Percentiles rank a stretch among this genome's conserved stretches.
phyloP scores from a whole-genome alignment of 768 basidiomycete species.

The Terana coerulea region DNA sequence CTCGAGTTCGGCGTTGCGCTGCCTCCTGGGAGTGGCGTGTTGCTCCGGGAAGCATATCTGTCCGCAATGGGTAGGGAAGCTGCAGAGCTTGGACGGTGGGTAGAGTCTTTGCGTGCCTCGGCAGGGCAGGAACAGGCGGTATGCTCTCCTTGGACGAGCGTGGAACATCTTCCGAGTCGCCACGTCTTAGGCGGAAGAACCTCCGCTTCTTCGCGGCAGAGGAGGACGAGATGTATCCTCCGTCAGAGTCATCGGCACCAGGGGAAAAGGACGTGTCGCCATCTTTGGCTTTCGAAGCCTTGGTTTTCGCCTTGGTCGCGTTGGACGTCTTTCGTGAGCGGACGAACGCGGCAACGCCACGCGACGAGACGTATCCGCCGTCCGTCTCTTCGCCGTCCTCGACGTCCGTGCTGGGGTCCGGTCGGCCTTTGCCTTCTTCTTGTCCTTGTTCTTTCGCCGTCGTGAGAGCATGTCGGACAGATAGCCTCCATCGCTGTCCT shows the following conservation, averaged over 20 bases:
- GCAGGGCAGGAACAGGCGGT: conserved; percentile 13
- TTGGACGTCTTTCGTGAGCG: not conserved
- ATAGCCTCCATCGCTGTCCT: conserved; percentile 31
- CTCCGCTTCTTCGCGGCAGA: conserved; percentile 26
- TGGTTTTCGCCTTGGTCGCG: conserved; percentile 18
- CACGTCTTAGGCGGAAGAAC: conserved; percentile 22
- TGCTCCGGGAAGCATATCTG: not conserved
- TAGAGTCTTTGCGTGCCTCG: conserved; percentile 2
- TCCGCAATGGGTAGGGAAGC: not conserved
- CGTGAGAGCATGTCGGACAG: conserved; percentile 21
- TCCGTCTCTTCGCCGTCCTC: conserved; percentile 32
- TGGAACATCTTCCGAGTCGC: conserved; percentile 7
- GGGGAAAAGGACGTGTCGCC: conserved; percentile 16
- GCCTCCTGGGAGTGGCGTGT: not conserved
- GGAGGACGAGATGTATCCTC: conserved; percentile 21
- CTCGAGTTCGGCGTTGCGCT: not conserved
- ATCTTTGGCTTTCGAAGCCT: not conserved
- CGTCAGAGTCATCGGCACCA: conserved; percentile 31
- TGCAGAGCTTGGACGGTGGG: conserved; percentile 1
- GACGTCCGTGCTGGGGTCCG: conserved; percentile 7
- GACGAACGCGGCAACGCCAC: conserved; percentile 8
- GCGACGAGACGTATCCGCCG: conserved; percentile 25
- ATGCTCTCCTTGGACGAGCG: conserved; percentile 6
- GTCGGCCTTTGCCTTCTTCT: conserved; percentile 17
- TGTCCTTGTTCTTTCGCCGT: conserved; percentile 22